Base-by-base conservation (phyloP, 768 basidiomycete species). In the Termitomyces sp. region DNA sequence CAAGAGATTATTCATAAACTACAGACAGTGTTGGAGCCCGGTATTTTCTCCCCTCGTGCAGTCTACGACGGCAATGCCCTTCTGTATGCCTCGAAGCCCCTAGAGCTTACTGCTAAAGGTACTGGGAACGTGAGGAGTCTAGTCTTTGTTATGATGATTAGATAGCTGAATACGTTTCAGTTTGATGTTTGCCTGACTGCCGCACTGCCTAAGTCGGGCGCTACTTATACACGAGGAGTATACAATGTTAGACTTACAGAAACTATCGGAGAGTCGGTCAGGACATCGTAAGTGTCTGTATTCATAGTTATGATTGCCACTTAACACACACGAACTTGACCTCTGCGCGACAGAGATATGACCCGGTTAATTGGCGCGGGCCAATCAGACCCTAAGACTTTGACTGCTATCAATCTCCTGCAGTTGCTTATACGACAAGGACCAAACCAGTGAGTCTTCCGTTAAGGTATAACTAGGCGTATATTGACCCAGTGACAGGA, bases 401-500 rank as follows among this genome's bases (percentile, higher is more conserved):
- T 68, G 1, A 71, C 72, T 3, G 80, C 81, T 0, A 72, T 75
- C 0, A 84, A 80, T 40, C 63, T 84, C 1, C 56, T 84, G 0
- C 82, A 84, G 48, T 67, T 84, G 1, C 72, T 84, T 12, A 60
- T 84, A 2, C 75, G 81, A 0, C 82, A 83, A 55, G 74, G 69
- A 0, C 72, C 77, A 0, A 82, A 83, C 38, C 61, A 76, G 82
- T 79, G 55, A 32, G 76, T 71, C 36, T 32, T 50, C 55, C 20
- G 35, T 53, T 52, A 23, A 48, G 32, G 40, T 41, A 28, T 28
- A n/a, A 26, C 18, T 35, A 32, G 9, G 28, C 40, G 40, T 7
- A 18, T 12, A 32, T 8, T 50, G 13, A 33, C 30, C 8, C 50
- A 18, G 82, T 18, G 18, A 20, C 40, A 54, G 81, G 7, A 69